These are phyloP conservation scores for Phyllachora maydis DNA, from an alignment of 2,329 filamentous ascomycete species.

Conservation along the genomic window DNA sequence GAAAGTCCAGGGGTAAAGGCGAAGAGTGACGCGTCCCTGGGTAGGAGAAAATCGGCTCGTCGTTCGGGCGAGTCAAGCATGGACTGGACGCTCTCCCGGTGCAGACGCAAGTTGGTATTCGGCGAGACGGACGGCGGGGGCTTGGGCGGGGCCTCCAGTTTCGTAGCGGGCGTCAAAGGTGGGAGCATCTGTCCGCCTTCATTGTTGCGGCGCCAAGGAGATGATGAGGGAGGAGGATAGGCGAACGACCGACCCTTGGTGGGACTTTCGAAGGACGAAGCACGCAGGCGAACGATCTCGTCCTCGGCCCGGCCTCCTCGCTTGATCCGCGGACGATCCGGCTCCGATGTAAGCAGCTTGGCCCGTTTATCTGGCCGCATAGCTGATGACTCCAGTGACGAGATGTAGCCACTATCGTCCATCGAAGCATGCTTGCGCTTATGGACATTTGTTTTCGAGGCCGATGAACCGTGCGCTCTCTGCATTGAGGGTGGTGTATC, in stretches of 20 bases:
- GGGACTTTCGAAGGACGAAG: slow-evolving; percentile 85
- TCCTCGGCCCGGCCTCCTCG: slow-evolving; percentile 86
- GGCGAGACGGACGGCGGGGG: slow-evolving; percentile 65
- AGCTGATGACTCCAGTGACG: slow-evolving; percentile 80
- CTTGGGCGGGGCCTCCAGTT: slow-evolving; percentile 45
- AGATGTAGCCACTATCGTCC: slow-evolving; percentile 92
- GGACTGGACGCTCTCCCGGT: slow-evolving; percentile 63
- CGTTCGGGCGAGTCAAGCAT: slow-evolving; percentile 60
- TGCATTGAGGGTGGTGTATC: slow-evolving; percentile 58
- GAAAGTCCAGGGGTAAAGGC: slow-evolving; percentile 50
- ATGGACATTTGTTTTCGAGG: slow-evolving; percentile 31
- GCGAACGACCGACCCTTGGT: slow-evolving; percentile 42
- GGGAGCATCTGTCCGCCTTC: slow-evolving; percentile 41
- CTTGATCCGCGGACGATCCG: slow-evolving; percentile 62
- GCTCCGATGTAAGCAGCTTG: slow-evolving; percentile 54
- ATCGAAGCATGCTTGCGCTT: slow-evolving; percentile 64
- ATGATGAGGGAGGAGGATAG: slow-evolving; percentile 39
- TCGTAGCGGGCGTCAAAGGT: slow-evolving; percentile 66
- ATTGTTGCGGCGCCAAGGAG: slow-evolving; percentile 36
- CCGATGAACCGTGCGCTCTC: slow-evolving; percentile 40
- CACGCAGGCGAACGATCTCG: slow-evolving; percentile 81
- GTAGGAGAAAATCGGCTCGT: slow-evolving; percentile 19
- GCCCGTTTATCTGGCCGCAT: slow-evolving; percentile 47
- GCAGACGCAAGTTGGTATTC: slow-evolving; percentile 76
- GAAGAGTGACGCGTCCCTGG: slow-evolving; percentile 23